A percentile compares a stretch with the other conserved stretches of the same genome.
Conservation (phyloP, 176 grass and related monocot species). For the Ananas comosus region DNA sequence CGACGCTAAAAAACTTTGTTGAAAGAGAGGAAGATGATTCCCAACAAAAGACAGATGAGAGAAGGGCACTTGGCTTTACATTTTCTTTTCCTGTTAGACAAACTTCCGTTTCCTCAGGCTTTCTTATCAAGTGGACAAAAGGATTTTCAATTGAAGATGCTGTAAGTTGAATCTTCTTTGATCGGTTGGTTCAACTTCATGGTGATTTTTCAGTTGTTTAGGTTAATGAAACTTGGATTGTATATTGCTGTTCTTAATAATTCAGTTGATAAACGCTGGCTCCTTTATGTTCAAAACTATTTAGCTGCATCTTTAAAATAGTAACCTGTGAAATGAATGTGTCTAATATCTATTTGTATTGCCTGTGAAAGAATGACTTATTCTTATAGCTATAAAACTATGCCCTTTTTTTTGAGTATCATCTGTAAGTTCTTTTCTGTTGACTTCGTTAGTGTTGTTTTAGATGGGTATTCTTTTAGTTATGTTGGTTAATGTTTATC, state of each 20-base stretch:
- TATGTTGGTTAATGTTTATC: background rate
- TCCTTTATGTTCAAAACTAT: too few relatives aligned
- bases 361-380: too few relatives aligned
- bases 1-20: slow-evolving; percentile 57
- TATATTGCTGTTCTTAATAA: too few relatives aligned
- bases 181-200: background rate
- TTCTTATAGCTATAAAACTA: too few relatives aligned
- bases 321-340: too few relatives aligned
- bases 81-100: slow-evolving; percentile 80
- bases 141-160: slow-evolving; percentile 53
- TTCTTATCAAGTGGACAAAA: slow-evolving; percentile 81
- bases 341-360: too few relatives aligned
- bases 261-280: too few relatives aligned
- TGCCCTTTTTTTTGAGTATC: background rate
- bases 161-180: slow-evolving; percentile 25
- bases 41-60: slow-evolving; percentile 42
- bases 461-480: background rate
- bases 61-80: slow-evolving; percentile 72
- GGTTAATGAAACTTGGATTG: background rate
- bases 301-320: too few relatives aligned
- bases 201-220: background rate
- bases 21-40: slow-evolving; percentile 52
- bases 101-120: slow-evolving; percentile 55
- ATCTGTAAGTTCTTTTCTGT: background rate
- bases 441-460: background rate